A percentile compares a stretch with the other conserved stretches of the same genome.
Evolutionary conservation across 176 grass and related monocot genomes (phyloP).

Genomic region (Guadua angustifolia): DNA sequence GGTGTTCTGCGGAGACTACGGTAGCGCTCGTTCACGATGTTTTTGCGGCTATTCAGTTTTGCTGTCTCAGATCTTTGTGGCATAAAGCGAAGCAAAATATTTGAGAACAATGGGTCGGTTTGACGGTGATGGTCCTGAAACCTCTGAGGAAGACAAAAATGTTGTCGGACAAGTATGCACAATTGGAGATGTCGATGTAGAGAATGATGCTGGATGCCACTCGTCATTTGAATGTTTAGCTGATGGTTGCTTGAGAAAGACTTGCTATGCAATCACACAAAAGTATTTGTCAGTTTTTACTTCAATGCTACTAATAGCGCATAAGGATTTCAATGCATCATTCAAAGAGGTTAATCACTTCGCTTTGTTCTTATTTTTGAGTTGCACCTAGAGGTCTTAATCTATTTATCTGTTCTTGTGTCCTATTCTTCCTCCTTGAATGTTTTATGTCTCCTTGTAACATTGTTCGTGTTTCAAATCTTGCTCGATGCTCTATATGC

Average conservation of each 20-base stretch:
- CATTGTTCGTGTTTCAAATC: conserved; percentile 9
- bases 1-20: too few species aligned
- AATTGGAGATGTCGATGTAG: conserved; percentile 30
- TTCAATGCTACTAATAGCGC: conserved; percentile 63
- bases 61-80: conserved; percentile 40
- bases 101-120: conserved; percentile 40
- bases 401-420: conserved; percentile 12
- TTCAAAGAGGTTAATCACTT: conserved; percentile 62
- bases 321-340: conserved; percentile 76
- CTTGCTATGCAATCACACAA: conserved; percentile 70
- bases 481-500: conserved; percentile 20
- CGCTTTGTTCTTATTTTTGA: conserved; percentile 15
- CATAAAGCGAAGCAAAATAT: conserved; percentile 64
- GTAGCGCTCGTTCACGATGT: too few species aligned
- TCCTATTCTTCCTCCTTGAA: conserved; percentile 30
- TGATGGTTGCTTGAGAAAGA: conserved; percentile 82
- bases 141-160: conserved; percentile 46
- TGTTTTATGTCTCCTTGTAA: not conserved
- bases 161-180: conserved; percentile 13
- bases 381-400: conserved; percentile 26
- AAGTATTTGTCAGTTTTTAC: conserved; percentile 82
- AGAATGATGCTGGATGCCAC: conserved; percentile 49
- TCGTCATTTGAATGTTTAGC: conserved; percentile 70
- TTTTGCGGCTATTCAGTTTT: too few species aligned
- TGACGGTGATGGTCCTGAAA: conserved; percentile 47